Conservation (phyloP, 1,284 basidiomycete species). For the Stygiomarasmius scandens region DNA sequence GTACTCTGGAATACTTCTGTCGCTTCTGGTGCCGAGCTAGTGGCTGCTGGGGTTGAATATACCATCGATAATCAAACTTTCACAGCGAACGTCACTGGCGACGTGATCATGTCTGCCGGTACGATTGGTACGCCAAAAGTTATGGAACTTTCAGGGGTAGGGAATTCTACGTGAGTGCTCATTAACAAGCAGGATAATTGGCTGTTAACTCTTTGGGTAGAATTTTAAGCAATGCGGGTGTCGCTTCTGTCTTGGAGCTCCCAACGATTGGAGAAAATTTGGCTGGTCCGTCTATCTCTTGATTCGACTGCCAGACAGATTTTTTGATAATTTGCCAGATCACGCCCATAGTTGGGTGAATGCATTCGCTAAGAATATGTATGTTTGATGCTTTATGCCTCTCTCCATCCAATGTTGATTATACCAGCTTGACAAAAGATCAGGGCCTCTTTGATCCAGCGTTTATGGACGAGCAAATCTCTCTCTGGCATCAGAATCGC, state of each 20-base stretch:
- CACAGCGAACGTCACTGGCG: conserved; percentile 16
- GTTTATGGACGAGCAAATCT: background rate
- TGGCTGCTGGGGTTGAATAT: conserved; percentile 25
- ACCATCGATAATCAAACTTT: conserved; percentile 11
- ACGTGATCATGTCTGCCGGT: conserved; percentile 31
- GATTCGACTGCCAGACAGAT: background rate
- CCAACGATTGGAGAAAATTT: conserved; percentile 33
- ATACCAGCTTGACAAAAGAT: background rate
- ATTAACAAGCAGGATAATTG: background rate
- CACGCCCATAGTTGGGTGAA: background rate
- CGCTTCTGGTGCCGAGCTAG: conserved; percentile 2
- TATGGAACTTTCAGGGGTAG: conserved; percentile 32
- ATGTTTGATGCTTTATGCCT: background rate
- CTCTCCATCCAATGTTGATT: background rate
- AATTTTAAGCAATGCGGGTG: conserved; percentile 24
- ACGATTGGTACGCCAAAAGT: conserved; percentile 33
- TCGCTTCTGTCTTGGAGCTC: conserved; percentile 23
- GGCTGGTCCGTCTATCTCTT: conserved; percentile 21
- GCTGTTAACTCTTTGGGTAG: conserved; percentile 11
- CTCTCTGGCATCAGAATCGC: background rate
- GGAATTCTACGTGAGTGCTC: conserved; percentile 27
- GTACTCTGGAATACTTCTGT: conserved; percentile 25
- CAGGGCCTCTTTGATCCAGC: background rate
- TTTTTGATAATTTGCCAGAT: background rate
- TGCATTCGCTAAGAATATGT: background rate